Base-by-base conservation (phyloP, 495 filamentous ascomycete species). In the Aspergillus sclerotioniger region DNA sequence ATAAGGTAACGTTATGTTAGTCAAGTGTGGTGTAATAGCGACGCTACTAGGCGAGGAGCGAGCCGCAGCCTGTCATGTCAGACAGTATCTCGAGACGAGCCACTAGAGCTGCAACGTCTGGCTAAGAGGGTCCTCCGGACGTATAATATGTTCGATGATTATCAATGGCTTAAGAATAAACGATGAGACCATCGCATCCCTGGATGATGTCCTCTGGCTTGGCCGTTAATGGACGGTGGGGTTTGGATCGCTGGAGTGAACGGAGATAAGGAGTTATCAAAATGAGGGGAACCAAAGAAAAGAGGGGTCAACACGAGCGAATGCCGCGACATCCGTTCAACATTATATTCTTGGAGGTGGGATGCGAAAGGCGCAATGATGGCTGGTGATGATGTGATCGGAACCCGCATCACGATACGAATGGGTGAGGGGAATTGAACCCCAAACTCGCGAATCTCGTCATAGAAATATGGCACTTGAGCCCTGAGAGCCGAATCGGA, bases 371-470 rank as follows among this genome's bases (percentile, higher is more conserved):
- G 25, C 47, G 47, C 47, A 28, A 50, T 50, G 47, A 41, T 10
- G 54, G 37, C 35, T 51, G 29, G 63, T 66, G 60, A 76, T 76
- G 67, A 72, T 72, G 64, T 75, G 77, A 71, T 81, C 66, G 66
- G 62, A 55, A 58, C 54, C 43, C 58, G 33, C 9, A 35, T 8
- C 8, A 35, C 33, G 9, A 35, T 13, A 25, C 32, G 32, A 53
- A n/a, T n/a, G n/a, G n/a, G n/a, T 35, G 12, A 20, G 39, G 25
- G 25, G 28, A 15, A 52, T 52, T 33, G 13, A 20, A 15, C 20
- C 13, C 2, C 21, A 45, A 25, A 25, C 5, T 2, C 25, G 25
- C 25, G 5, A 25, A 25, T 2, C 25, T 25, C 2, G 25, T 5
- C 25, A 25, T 25, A 25, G 25, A 25, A 25, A 25, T 25, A 25